Conservation (phyloP, 169 alveolate species). For the Babesia bigemina region DNA sequence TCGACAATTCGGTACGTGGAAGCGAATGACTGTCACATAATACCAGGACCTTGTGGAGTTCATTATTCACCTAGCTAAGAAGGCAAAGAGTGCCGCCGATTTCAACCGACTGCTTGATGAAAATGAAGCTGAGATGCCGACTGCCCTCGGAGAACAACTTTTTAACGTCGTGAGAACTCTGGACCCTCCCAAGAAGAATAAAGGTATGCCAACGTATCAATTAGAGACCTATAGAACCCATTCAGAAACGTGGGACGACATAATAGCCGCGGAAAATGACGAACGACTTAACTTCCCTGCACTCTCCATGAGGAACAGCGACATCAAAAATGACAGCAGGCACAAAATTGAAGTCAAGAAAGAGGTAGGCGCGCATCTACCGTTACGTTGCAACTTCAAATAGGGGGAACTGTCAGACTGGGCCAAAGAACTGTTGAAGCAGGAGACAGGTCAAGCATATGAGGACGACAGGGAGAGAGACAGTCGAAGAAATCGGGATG, state of each 20-base stretch:
- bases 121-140: conserved; percentile 64
- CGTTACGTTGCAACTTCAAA: neutral
- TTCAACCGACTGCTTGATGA: conserved; percentile 53
- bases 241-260: conserved; percentile 52
- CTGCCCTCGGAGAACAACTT: conserved; percentile 47
- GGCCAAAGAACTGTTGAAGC: conserved; percentile 59
- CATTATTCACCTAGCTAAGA: conserved; percentile 56
- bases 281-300: conserved; percentile 66
- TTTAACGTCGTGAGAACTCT: conserved; percentile 46
- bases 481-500: neutral
- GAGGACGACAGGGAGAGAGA: conserved; percentile 7
- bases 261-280: conserved; percentile 27
- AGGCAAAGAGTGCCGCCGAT: conserved; percentile 41
- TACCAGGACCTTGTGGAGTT: conserved; percentile 65
- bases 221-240: no score
- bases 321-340: conserved; percentile 3
- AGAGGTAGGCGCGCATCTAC: conserved; percentile 4
- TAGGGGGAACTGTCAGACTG: conserved; percentile 63
- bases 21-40: neutral
- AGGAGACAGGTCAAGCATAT: conserved; percentile 18
- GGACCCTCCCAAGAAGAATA: conserved; percentile 27
- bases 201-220: neutral
- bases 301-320: conserved; percentile 51
- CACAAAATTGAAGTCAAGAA: conserved; percentile 22
- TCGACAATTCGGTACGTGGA: conserved; percentile 58